Evolutionary conservation across 768 basidiomycete species (phyloP).

Genomic region (Lactifluus hygrophoroides): DNA sequence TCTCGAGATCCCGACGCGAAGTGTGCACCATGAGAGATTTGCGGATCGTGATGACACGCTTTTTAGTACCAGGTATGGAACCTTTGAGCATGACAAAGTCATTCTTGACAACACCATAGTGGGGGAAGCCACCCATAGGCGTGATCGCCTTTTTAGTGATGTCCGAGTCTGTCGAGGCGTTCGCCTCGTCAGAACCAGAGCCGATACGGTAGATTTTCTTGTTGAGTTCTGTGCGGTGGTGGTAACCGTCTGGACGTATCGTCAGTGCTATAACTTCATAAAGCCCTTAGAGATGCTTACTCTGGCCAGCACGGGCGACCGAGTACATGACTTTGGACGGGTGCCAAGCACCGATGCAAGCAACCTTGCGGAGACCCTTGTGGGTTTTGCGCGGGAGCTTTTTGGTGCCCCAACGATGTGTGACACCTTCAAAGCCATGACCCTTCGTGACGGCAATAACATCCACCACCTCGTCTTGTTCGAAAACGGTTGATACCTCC

Average conservation of each 20-base stretch:
- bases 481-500: conserved; percentile 78
- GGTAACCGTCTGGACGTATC: conserved; percentile 66
- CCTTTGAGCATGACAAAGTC: conserved; percentile 98
- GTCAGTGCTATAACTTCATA: not conserved
- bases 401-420: conserved; percentile 98
- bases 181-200: conserved; percentile 61
- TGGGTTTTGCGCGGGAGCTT: conserved; percentile 98
- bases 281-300: conserved; percentile 39
- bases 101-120: conserved; percentile 98
- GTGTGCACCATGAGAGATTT: conserved; percentile 97
- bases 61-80: conserved; percentile 91
- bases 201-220: conserved; percentile 99
- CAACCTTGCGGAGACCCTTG: conserved; percentile 99
- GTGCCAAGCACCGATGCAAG: conserved; percentile 98
- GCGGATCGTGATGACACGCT: conserved; percentile 95
- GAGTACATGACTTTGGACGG: conserved; percentile 99
- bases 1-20: conserved; percentile 92
- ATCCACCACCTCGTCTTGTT: conserved; percentile 95
- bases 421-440: conserved; percentile 99
- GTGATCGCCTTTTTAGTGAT: conserved; percentile 90
- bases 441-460: conserved; percentile 98
- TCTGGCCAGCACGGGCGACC: conserved; percentile 99
- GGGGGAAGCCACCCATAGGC: conserved; percentile 98
- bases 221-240: conserved; percentile 96
- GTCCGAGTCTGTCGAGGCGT: conserved; percentile 92